Evolutionary conservation across 192 early-diverging fungal species (phyloP), one percentile per base, ranked within the genome.

Genomic region (Backusella macrospora): DNA sequence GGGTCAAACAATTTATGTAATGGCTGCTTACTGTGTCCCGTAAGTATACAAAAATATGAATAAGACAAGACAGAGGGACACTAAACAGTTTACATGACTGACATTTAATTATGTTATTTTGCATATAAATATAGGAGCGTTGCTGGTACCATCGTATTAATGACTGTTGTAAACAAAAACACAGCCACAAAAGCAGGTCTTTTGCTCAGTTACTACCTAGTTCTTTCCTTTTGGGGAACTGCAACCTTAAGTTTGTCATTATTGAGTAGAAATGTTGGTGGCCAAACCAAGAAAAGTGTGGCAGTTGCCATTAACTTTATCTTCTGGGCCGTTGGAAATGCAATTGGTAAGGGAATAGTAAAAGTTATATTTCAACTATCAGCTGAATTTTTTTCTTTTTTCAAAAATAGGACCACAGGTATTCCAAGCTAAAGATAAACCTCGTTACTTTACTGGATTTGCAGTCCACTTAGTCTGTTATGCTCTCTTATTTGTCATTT

Each of bases 321-420:
- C 4, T 46, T 73, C n/a, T 73, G 72, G 72, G 72, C 72, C 13
- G 47, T 44, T 21, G 72, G 72, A 65, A 73, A 73, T 18, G 72
- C 72, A 26, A 73, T 73, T 49, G 72, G 70, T 72, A 72, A 59
- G n/a, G 21, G 26, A 12, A 23, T 59, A 59, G 26, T 23, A 10
- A 0, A 0, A 1, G 2, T n/a, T 59, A 59, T 26, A 59, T 59
- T 59, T 59, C 21, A 59, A 59, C 10, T 26, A 12, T 59, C 52
- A 59, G 10, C 52, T 59, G 21, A 59, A 26, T 10, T 26, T 23
- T 59, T 12, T 59, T 59, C 26, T 59, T 9, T 59, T 26, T 9
- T 5, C 5, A 59, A 55, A 23, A 52, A 59, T 59, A 59, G 52
- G 52, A 13, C 52, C 52, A 59, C 52, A 59, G 26, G 52, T 18